A percentile compares a stretch with the other conserved stretches of the same genome.
These are phyloP conservation scores for Zygosaccharomyces sapae DNA, from an alignment of 1,139 yeast species.

Conservation along the genomic window DNA sequence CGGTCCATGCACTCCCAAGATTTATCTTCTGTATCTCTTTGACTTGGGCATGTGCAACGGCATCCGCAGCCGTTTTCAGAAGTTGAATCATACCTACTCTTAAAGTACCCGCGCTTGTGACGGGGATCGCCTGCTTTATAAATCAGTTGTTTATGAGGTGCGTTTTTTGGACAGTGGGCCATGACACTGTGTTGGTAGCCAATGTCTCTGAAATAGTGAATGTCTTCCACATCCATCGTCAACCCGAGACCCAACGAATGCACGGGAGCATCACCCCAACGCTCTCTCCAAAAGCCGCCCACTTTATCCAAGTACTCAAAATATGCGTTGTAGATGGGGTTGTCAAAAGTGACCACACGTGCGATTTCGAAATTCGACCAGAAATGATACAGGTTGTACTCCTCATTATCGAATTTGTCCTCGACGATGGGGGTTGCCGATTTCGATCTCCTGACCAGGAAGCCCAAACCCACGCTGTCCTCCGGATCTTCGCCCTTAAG, in stretches of 20 bases:
- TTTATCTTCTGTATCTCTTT: constrained; percentile 24
- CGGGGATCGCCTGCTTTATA: constrained; percentile 39
- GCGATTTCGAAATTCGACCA: constrained; percentile 96
- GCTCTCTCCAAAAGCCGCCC: constrained; percentile 79
- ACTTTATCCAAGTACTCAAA: constrained; percentile 61
- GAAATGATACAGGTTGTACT: constrained; percentile 78
- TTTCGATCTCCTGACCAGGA: constrained; percentile 23
- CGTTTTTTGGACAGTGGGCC: constrained; percentile 78
- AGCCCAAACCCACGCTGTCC: constrained; percentile 21
- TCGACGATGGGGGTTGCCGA: constrained; percentile 26
- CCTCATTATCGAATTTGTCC: constrained; percentile 60
- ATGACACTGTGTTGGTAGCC: constrained; percentile 79
- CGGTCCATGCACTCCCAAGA: constrained; percentile 22
- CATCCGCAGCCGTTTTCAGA: constrained; percentile 68
- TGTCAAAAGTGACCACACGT: constrained; percentile 63
- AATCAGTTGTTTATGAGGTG: constrained; percentile 40
- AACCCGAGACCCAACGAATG: constrained; percentile 81
- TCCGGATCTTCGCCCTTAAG: constrained; percentile 16
- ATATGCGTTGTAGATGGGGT: constrained; percentile 58
- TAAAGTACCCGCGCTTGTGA: constrained; percentile 19
- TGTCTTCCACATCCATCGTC: constrained; percentile 58
- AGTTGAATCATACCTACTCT: constrained; percentile 25
- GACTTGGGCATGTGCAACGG: constrained; percentile 71
- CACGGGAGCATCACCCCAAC: constrained; percentile 97
- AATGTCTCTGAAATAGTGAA: constrained; percentile 86